Evolutionary conservation across 768 basidiomycete genomes (phyloP).

Genomic region (Sporobolomyces pararoseus): DNA sequence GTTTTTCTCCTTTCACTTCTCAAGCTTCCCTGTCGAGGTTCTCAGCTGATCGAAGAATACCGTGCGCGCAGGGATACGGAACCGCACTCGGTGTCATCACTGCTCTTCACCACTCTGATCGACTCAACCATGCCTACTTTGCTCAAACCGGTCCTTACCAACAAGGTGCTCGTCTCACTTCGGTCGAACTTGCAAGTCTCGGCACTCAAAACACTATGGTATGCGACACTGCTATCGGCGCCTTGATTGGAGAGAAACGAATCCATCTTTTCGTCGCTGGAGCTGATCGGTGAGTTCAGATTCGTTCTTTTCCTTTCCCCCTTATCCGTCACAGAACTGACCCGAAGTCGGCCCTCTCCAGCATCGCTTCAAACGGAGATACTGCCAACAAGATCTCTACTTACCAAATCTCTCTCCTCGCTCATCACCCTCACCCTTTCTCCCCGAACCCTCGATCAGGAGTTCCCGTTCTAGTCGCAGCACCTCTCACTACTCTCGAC

Average conservation of each 20-base stretch:
- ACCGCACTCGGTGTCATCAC: conserved; percentile 93
- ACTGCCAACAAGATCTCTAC: conserved; percentile 99
- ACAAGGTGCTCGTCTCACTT: conserved; percentile 83
- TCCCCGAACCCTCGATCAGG: conserved; percentile 58
- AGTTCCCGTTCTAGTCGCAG: conserved; percentile 88
- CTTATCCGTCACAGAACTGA: too few species aligned
- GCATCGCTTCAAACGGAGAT: conserved; percentile 84
- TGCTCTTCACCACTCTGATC: conserved; percentile 71
- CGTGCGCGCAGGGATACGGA: conserved; percentile 72
- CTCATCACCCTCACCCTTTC: conserved; percentile 53
- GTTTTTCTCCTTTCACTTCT: conserved; percentile 43
- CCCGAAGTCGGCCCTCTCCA: neutral
- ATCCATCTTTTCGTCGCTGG: conserved; percentile 51
- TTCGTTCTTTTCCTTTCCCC: neutral
- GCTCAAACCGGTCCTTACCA: conserved; percentile 94
- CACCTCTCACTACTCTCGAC: conserved; percentile 88
- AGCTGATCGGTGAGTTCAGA: conserved; percentile 38
- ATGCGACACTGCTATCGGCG: conserved; percentile 96
- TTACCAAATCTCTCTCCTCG: conserved; percentile 91
- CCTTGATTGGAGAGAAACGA: conserved; percentile 77
- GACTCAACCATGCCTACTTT: conserved; percentile 75
- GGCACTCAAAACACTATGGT: conserved; percentile 86
- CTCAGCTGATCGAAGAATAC: neutral
- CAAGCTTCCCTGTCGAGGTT: conserved; percentile 19
- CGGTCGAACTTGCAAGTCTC: conserved; percentile 79